Evolutionary conservation across 495 filamentous ascomycete genomes (phyloP).

Genomic region (Xylaria palmicola): DNA sequence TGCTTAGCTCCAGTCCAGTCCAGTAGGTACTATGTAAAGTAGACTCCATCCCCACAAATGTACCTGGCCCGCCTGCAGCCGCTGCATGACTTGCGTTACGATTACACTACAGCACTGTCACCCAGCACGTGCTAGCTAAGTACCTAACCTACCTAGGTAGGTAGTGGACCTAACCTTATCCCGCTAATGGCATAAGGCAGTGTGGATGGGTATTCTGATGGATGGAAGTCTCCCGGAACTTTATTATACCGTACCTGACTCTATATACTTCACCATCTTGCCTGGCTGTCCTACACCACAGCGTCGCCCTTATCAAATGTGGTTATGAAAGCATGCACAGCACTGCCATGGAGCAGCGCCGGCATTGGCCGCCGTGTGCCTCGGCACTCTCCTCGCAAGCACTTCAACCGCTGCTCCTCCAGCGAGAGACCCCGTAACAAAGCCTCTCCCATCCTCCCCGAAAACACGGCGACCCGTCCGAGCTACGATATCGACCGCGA

Average conservation of each 20-base stretch:
- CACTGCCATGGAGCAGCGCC: constrained; percentile 23
- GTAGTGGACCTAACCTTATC: neutral
- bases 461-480: neutral
- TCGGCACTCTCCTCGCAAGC: neutral
- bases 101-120: too few relatives aligned
- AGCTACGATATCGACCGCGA: constrained; percentile 29
- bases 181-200: too few relatives aligned
- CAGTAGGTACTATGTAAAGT: too few relatives aligned
- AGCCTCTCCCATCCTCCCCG: constrained; percentile 12
- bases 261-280: neutral
- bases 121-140: too few relatives aligned
- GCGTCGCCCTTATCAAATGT: constrained; percentile 13
- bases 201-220: too few relatives aligned
- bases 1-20: too few relatives aligned
- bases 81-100: too few relatives aligned
- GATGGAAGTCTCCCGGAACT: too few relatives aligned
- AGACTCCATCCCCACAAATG: too few relatives aligned
- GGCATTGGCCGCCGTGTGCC: constrained; percentile 10
- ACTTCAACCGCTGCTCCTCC: constrained; percentile 1
- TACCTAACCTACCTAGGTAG: neutral
- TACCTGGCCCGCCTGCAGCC: too few relatives aligned
- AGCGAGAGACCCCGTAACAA: neutral
- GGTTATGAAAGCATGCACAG: constrained; percentile 33
- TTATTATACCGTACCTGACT: neutral
- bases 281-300: neutral